Evolutionary conservation across 306 rosid genomes (phyloP), one percentile per base, ranked within the genome.

Genomic region (Quercus berberidifolia): DNA sequence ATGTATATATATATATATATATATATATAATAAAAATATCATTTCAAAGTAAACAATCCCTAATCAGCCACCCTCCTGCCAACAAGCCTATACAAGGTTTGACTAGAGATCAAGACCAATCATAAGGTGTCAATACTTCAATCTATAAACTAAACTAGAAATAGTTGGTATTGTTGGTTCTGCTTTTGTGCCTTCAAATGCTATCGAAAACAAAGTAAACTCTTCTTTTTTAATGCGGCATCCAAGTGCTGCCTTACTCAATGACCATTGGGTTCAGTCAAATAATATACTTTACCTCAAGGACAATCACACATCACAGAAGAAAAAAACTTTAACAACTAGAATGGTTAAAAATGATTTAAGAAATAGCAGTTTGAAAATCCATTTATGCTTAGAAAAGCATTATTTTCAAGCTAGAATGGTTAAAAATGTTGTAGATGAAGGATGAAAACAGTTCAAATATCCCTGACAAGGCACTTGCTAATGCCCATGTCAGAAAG

Each of bases 381-480:
- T 38, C 43, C 9, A 38, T 38, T 38, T 38, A 38, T 38, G 10
- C 43, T 38, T 31, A 31, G 12, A 3, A 31, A 6, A 31, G 33
- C 23, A 4, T 18, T 6, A 33, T 38, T 38, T 38, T 0, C 10
- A 7, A 65, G 23, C 71, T 18, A 65, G 20, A 65, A 31, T 65
- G 46, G 9, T 31, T 17, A 12, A 30, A 17, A 30, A 65, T 0
- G 12, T 30, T 18, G 64, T 2, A 55, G n/a, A 54, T 11, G 12
- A 21, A 21, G 28, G 11, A 33, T 20, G 20, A 5, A 18, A 51
- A 30, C 55, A 60, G 49, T 62, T n/a, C 31, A 90, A 92, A 87
- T 86, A 76, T 94, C 84, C 73, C 81, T 93, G 14, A 21, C 72
- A 82, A 94, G 97, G 23, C 89, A 89, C 82, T 88, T 90, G 86